phyloP scores from a whole-genome alignment of 805 yeast genomes.

The Ogataea degrootiae region DNA sequence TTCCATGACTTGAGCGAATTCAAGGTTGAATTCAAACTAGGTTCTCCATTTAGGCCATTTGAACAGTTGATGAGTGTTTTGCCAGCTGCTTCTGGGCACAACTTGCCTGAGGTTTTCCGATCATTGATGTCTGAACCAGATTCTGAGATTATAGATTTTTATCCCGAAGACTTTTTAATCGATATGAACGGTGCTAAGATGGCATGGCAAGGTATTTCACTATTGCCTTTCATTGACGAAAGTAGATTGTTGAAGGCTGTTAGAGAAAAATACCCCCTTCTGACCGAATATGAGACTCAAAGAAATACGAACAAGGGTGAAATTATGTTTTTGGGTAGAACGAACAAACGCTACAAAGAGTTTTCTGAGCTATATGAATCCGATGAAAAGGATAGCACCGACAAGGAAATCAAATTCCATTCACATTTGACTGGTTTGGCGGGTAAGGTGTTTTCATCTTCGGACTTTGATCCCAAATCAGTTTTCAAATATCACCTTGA shows the following conservation, averaged over 20 bases:
- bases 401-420: slow-evolving; percentile 35
- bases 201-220: slow-evolving; percentile 93
- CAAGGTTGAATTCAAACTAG: slow-evolving; percentile 54
- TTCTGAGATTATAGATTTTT: slow-evolving; percentile 85
- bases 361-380: slow-evolving; percentile 41
- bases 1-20: slow-evolving; percentile 52
- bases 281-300: slow-evolving; percentile 62
- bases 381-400: slow-evolving; percentile 5
- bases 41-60: slow-evolving; percentile 82
- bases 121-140: slow-evolving; percentile 74
- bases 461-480: slow-evolving; percentile 33
- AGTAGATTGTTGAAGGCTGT: slow-evolving; percentile 65
- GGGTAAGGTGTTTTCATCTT: slow-evolving; percentile 43
- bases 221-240: slow-evolving; percentile 88
- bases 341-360: slow-evolving; percentile 45
- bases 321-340: slow-evolving; percentile 60
- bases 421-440: slow-evolving; percentile 52
- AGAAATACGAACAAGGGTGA: slow-evolving; percentile 72
- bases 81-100: slow-evolving; percentile 90
- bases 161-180: slow-evolving; percentile 81
- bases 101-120: slow-evolving; percentile 74
- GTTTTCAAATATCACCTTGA: slow-evolving; percentile 42
- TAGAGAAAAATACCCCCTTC: slow-evolving; percentile 51
- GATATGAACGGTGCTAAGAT: slow-evolving; percentile 95
- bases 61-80: slow-evolving; percentile 93